phyloP scores from a whole-genome alignment of 83 land plant genomes.

The Thuja plicata region DNA sequence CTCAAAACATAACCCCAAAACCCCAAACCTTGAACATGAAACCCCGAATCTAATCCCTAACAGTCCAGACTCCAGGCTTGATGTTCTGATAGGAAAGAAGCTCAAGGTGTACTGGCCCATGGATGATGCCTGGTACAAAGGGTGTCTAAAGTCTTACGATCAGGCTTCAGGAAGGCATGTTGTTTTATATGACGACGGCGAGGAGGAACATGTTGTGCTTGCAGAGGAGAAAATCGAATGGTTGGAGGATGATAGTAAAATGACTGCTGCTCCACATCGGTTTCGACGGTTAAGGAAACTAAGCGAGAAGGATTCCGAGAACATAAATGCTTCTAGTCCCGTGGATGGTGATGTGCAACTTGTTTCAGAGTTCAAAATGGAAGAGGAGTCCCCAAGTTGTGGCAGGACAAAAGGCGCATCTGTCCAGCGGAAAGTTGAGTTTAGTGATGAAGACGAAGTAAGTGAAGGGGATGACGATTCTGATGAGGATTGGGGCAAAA shows the following conservation, averaged over 20 bases:
- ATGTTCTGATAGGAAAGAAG: slow-evolving; percentile 48
- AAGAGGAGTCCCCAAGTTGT: neutral
- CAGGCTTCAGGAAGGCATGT: slow-evolving; percentile 44
- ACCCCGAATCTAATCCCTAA: slow-evolving; percentile 13
- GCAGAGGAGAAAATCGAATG: slow-evolving; percentile 71
- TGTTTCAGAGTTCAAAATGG: neutral
- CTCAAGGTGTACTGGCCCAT: slow-evolving; percentile 91
- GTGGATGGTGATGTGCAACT: neutral
- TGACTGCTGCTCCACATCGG: slow-evolving; percentile 13
- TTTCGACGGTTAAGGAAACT: slow-evolving; percentile 32
- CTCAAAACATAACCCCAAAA: neutral
- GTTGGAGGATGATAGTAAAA: slow-evolving; percentile 30
- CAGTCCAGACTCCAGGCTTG: neutral
- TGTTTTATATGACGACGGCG: slow-evolving; percentile 81
- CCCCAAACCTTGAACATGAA: slow-evolving; percentile 15
- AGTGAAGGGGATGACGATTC: slow-evolving; percentile 17
- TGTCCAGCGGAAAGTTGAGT: slow-evolving; percentile 9
- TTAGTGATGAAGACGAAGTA: neutral
- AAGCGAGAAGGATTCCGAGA: slow-evolving; percentile 9
- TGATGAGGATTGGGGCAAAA: slow-evolving; percentile 27
- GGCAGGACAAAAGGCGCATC: neutral
- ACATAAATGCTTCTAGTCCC: neutral
- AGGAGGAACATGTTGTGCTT: slow-evolving; percentile 66
- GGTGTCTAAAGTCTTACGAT: slow-evolving; percentile 57
- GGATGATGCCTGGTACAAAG: slow-evolving; percentile 83